Conservation (phyloP, 2,329 filamentous ascomycete genomes). For the Fusarium clavum region DNA sequence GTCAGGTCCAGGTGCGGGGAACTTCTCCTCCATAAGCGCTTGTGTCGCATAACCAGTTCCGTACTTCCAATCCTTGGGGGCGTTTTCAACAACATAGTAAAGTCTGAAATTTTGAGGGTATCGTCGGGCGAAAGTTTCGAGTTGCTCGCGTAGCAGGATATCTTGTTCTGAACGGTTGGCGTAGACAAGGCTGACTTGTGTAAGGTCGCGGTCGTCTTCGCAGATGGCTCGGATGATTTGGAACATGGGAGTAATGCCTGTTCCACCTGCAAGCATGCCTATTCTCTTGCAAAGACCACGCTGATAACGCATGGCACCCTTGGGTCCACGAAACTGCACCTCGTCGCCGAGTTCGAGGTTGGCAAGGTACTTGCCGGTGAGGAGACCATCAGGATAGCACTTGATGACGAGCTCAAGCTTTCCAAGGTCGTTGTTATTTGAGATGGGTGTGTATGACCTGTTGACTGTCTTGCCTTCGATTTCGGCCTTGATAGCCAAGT, state of each 20-base stretch:
- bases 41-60: slow-evolving; percentile 64
- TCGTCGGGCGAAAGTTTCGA: slow-evolving; percentile 63
- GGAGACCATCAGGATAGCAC: slow-evolving; percentile 61
- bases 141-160: slow-evolving; percentile 67
- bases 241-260: slow-evolving; percentile 52
- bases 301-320: slow-evolving; percentile 66
- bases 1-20: slow-evolving; percentile 60
- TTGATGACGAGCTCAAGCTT: slow-evolving; percentile 63
- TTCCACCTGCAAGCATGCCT: slow-evolving; percentile 66
- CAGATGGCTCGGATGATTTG: slow-evolving; percentile 73
- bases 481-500: slow-evolving; percentile 63
- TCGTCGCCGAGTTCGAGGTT: slow-evolving; percentile 60
- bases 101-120: slow-evolving; percentile 67
- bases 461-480: slow-evolving; percentile 59
- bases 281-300: slow-evolving; percentile 57
- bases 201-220: slow-evolving; percentile 68
- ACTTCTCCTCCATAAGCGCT: slow-evolving; percentile 59
- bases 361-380: slow-evolving; percentile 63
- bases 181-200: slow-evolving; percentile 67
- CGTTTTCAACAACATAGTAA: slow-evolving; percentile 65
- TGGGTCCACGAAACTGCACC: slow-evolving; percentile 66
- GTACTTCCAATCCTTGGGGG: slow-evolving; percentile 60
- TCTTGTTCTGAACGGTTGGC: slow-evolving; percentile 69
- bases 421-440: slow-evolving; percentile 63
- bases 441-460: slow-evolving; percentile 66